Evolutionary conservation across 257 asterid genomes (phyloP).

Genomic region (Osmanthus fragrans): DNA sequence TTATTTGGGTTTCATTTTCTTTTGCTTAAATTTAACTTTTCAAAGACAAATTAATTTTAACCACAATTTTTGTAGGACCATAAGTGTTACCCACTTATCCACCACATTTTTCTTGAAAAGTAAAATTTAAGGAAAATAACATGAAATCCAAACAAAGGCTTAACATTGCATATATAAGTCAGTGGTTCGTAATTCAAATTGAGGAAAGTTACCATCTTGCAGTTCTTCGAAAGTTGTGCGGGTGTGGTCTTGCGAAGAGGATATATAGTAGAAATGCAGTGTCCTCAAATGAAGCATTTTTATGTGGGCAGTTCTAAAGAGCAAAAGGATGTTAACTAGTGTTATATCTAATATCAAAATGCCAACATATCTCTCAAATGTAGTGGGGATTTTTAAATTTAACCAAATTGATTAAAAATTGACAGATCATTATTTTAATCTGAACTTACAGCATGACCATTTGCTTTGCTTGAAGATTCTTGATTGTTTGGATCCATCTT

Average conservation of each 20-base stretch:
- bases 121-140: too few relatives aligned
- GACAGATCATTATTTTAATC: background rate
- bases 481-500: conserved; percentile 43
- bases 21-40: too few relatives aligned
- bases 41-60: too few relatives aligned
- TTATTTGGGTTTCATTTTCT: too few relatives aligned
- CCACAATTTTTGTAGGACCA: too few relatives aligned
- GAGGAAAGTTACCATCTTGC: background rate
- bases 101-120: too few relatives aligned
- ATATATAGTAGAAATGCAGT: conserved; percentile 2
- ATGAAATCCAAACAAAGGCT: too few relatives aligned
- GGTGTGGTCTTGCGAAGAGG: conserved; percentile 8
- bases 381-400: conserved; percentile 3
- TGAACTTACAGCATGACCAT: conserved; percentile 51
- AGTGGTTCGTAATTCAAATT: background rate
- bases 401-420: conserved; percentile 3
- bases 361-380: conserved; percentile 15
- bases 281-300: conserved; percentile 16
- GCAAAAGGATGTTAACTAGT: background rate
- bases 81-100: too few relatives aligned
- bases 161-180: background rate
- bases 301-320: background rate
- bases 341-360: conserved; percentile 11
- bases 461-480: conserved; percentile 37
- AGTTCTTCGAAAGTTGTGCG: conserved; percentile 10